Evolutionary conservation across 2,329 filamentous ascomycete genomes (phyloP), one percentile per base, ranked within the genome.

Genomic region (Hypoxylon sp.): DNA sequence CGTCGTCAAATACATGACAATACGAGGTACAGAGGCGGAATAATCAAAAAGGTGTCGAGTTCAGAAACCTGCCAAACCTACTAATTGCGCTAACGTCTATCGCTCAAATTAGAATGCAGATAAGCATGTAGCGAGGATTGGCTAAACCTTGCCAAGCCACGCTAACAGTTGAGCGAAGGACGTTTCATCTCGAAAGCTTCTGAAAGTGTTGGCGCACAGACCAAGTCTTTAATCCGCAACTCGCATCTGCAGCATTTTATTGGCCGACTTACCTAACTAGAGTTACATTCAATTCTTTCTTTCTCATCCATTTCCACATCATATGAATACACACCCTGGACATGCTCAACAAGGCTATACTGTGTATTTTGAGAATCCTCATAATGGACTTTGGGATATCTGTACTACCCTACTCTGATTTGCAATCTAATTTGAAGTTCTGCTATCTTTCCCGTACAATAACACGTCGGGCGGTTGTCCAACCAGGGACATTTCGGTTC

Each of bases 31-130:
- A 71, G 42, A 39, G 56, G 56, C 65, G 42, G 26, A 64, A 67
- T 71, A 68, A 70, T 68, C 59, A 65, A 70, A 74, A 74, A 75
- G 72, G 74, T 75, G 72, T 75, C 69, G 74, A 70, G 65, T 74
- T 73, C 56, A 67, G 63, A 60, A 58, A 66, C 48, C n/a, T 67
- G 55, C 67, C 57, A 60, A 58, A 66, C 48, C n/a, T 66, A 52
- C 67, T 59, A 65, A 63, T 72, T 59, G 51, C 69, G 56, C 66
- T 69, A 71, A 60, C 53, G 58, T 35, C 46, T 70, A 67, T 71
- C 67, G 33, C 26, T 54, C 44, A 70, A 72, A 70, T 73, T 72
- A 68, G 59, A 64, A 63, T 35, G 26, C 46, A 63, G 68, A 69
- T 70, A 70, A 69, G 71, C 67, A 63, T 53, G 44, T 67, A 71